These are phyloP conservation scores for Fusarium mexicanum DNA, from an alignment of 2,329 filamentous ascomycete species.

Conservation along the genomic window DNA sequence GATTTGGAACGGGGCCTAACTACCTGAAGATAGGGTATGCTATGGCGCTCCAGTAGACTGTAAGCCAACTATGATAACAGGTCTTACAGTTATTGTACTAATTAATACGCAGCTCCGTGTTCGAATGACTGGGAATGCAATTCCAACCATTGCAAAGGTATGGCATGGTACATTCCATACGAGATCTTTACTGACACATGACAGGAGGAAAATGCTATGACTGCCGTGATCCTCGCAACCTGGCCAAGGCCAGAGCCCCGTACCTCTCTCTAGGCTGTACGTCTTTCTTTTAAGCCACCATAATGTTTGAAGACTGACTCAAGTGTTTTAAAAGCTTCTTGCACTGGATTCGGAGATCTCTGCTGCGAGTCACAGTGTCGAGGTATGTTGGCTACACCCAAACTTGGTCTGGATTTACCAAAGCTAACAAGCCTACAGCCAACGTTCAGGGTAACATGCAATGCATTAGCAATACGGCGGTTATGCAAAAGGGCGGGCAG, in stretches of 20 bases:
- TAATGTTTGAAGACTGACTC: neutral
- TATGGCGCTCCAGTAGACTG: neutral
- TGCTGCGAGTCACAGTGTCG: neutral
- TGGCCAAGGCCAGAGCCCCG: too few relatives aligned
- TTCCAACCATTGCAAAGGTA: neutral
- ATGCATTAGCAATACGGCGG: neutral
- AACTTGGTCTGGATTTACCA: too few relatives aligned
- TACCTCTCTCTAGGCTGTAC: neutral
- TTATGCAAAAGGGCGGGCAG: neutral
- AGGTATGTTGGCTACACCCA: neutral
- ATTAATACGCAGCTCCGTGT: neutral
- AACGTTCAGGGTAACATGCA: neutral
- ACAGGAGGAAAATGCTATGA: neutral
- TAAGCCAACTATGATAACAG: neutral
- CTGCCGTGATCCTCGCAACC: neutral
- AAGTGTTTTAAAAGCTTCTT: neutral
- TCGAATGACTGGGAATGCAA: neutral
- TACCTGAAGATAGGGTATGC: neutral
- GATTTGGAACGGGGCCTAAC: neutral
- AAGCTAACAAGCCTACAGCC: neutral
- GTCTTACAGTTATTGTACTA: neutral
- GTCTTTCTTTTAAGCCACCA: neutral
- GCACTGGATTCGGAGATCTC: neutral
- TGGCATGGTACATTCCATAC: neutral
- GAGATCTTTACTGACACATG: neutral